phyloP scores from a whole-genome alignment of 306 rosid species.

The Urtica urens region DNA sequence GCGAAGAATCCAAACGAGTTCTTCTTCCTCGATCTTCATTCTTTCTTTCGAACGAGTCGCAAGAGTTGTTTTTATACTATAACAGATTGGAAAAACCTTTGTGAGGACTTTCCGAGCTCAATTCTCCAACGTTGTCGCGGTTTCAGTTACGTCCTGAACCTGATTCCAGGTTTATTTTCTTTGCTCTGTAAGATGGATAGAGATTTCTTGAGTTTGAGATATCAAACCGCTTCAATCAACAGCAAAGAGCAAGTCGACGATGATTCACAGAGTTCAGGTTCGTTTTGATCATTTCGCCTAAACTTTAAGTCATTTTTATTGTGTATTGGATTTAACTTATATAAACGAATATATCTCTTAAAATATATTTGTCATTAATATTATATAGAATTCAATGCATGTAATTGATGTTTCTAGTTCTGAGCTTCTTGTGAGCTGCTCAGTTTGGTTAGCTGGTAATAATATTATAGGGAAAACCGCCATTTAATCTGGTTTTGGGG shows the following conservation, averaged over 20 bases:
- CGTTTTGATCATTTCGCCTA: not conserved
- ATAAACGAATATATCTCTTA: too few relatives aligned
- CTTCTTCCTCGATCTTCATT: not conserved
- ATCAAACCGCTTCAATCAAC: slow-evolving; percentile 21
- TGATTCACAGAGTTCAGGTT: slow-evolving; percentile 43
- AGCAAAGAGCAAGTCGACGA: slow-evolving; percentile 28
- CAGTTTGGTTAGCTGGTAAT: slow-evolving; percentile 8
- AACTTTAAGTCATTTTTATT: not conserved
- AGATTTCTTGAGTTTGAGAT: slow-evolving; percentile 54
- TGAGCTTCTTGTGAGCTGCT: too few relatives aligned
- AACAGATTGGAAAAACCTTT: not conserved
- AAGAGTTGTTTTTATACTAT: not conserved
- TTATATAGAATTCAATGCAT: slow-evolving; percentile 3
- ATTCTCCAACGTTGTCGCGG: not conserved
- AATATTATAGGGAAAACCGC: slow-evolving; percentile 1
- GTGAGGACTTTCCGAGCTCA: not conserved
- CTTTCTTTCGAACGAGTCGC: not conserved
- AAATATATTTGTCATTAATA: too few relatives aligned
- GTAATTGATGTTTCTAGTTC: not conserved
- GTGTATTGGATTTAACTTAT: too few relatives aligned
- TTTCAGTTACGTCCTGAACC: not conserved
- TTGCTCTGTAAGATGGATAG: slow-evolving; percentile 44
- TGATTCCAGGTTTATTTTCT: not conserved
- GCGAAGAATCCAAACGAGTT: not conserved
- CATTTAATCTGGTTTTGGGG: too few relatives aligned